Percentiles rank a stretch among this genome's conserved stretches.
Evolutionary conservation across 2,329 filamentous ascomycete genomes (phyloP).

Genomic region (Diaporthe sp.): DNA sequence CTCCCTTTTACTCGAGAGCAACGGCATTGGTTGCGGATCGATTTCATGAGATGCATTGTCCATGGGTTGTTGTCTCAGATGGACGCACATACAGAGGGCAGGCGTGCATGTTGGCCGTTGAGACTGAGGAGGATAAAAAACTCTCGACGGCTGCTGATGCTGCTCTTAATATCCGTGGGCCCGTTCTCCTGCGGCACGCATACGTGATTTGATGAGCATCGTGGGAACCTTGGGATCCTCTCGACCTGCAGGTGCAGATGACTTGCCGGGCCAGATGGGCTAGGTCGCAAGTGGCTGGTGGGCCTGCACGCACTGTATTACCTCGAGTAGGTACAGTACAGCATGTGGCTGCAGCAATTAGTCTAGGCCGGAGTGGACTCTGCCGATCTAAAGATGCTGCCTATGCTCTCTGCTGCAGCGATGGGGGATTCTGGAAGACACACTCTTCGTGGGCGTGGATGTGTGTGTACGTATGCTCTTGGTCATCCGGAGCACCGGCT

Average conservation of each 20-base stretch:
- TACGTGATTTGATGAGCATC: conserved; percentile 31
- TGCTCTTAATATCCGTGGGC: conserved; percentile 31
- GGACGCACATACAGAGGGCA: background rate
- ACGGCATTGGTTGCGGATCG: background rate
- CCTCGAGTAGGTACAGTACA: background rate
- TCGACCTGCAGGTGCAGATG: conserved; percentile 33
- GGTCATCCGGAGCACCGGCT: background rate
- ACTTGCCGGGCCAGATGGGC: conserved; percentile 26
- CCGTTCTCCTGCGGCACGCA: conserved; percentile 40
- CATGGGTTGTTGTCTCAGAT: background rate
- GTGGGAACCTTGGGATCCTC: conserved; percentile 33
- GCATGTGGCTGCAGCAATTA: conserved; percentile 7
- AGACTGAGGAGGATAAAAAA: background rate
- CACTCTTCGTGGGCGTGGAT: background rate
- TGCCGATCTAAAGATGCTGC: background rate
- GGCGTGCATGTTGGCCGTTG: conserved; percentile 7
- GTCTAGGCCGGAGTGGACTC: conserved; percentile 26
- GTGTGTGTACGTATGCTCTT: background rate
- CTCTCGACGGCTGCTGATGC: background rate
- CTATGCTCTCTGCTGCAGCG: background rate
- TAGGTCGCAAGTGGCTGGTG: conserved; percentile 15
- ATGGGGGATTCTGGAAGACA: background rate
- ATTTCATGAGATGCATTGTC: conserved; percentile 9
- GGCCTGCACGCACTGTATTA: conserved; percentile 6
- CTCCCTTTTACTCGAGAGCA: background rate